phyloP scores from a whole-genome alignment of 2,329 filamentous ascomycete species.

The Apiospora malaysiana region DNA sequence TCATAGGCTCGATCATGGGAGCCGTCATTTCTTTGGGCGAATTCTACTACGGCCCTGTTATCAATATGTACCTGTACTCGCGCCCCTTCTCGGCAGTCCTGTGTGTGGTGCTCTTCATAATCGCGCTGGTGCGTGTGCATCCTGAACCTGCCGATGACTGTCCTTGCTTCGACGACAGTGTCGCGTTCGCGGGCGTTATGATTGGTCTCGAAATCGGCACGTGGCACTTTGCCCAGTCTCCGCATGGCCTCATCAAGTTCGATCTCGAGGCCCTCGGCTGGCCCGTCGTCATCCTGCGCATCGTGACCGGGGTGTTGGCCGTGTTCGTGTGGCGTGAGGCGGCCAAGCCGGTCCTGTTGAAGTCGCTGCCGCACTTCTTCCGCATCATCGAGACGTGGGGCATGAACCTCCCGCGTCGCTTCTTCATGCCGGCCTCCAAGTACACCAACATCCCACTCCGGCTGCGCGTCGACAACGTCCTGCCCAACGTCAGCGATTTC shows the following conservation, averaged over 20 bases:
- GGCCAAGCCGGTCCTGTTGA: slow-evolving; percentile 84
- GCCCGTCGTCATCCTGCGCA: slow-evolving; percentile 66
- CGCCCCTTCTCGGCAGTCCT: slow-evolving; percentile 69
- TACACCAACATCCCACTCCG: slow-evolving; percentile 83
- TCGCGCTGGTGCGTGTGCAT: slow-evolving; percentile 84
- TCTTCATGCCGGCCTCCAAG: slow-evolving; percentile 89
- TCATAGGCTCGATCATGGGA: slow-evolving; percentile 80
- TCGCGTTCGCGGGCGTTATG: slow-evolving; percentile 88
- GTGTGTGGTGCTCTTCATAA: slow-evolving; percentile 68
- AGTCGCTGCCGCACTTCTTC: slow-evolving; percentile 82
- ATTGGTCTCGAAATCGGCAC: slow-evolving; percentile 83
- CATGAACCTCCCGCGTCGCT: slow-evolving; percentile 81
- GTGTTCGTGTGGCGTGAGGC: slow-evolving; percentile 90
- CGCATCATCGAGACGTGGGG: slow-evolving; percentile 82
- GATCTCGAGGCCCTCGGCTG: slow-evolving; percentile 70
- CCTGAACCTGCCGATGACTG: slow-evolving; percentile 97
- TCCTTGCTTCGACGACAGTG: slow-evolving; percentile 95
- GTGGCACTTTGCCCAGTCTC: slow-evolving; percentile 77
- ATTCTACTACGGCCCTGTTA: slow-evolving; percentile 62
- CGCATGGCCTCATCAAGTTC: slow-evolving; percentile 60
- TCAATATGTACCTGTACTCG: slow-evolving; percentile 74
- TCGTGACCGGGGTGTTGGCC: slow-evolving; percentile 79
- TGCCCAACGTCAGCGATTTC: slow-evolving; percentile 88
- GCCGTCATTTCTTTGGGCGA: slow-evolving; percentile 66
- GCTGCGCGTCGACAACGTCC: slow-evolving; percentile 78